Evolutionary conservation across 176 grass and related monocot genomes (phyloP), one percentile per base, ranked within the genome.

Genomic region (Olyra latifolia): DNA sequence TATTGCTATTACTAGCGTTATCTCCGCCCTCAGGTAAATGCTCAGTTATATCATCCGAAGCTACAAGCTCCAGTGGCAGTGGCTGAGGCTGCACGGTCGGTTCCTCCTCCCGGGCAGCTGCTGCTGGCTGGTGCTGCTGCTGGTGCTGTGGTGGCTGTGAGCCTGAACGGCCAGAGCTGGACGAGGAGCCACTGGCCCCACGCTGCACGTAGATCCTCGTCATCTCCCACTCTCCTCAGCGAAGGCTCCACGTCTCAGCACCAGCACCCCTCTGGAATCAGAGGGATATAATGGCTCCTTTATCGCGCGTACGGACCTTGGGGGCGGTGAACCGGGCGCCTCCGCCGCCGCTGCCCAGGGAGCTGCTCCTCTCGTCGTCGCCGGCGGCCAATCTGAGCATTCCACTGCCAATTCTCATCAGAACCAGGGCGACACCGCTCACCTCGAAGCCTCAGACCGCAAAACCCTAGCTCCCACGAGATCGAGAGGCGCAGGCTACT

Each of bases 201-300:
- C 97, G 93, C 84, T 92, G 87, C 79, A 99, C 91, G 68, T 90
- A 93, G 74, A 99, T 99, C 84, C 91, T 90, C 87, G 97, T 99
- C 97, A 99, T 99, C 80, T 81, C 81, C 77, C 80, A 65, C 77
- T 73, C 42, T 76, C 79, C 39, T 62, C 30, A 53, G 78, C 43
- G 29, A 62, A 70, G 29, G 45, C n/a, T 57, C 59, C 66, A 50
- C 79, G 48, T 77, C 53, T 75, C 49, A 38, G 47, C 75, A 86
- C 69, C 44, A 68, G 88, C 84, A 90, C 64, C 12, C 83, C 75
- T 81, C 69, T 75, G 3, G 25, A 80, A 56, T 77, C 45, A 82
- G 68, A 84, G 75, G 71, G 32, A 58, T 38, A 77, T 28, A 27
- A 61, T 23, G 56, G 72, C 76, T 55, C 81, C 76, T 87, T 95